Percentiles rank a stretch among this genome's conserved stretches.
phyloP scores from a whole-genome alignment of 345 rosid genomes.

The Rhizophora apiculata region DNA sequence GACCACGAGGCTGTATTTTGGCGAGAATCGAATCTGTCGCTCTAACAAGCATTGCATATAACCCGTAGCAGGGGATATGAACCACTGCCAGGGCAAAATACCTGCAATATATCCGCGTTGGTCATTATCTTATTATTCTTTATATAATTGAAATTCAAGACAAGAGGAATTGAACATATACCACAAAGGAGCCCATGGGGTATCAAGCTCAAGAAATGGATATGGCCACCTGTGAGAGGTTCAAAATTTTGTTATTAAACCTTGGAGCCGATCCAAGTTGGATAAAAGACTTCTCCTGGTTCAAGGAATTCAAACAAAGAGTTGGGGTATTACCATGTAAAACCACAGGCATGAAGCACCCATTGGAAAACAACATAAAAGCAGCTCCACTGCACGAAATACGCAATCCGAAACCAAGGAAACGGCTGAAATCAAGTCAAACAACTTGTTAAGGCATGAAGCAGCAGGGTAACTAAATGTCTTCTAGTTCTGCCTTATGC shows the following conservation, averaged over 20 bases:
- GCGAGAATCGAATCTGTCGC: constrained; percentile 45
- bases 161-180: constrained; percentile 12
- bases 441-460: not conserved
- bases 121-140: not conserved
- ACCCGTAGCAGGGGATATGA: constrained; percentile 77
- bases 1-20: constrained; percentile 45
- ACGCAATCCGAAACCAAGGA: constrained; percentile 82
- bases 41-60: constrained; percentile 46
- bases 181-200: constrained; percentile 77
- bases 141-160: not conserved
- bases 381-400: constrained; percentile 78
- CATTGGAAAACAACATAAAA: constrained; percentile 75
- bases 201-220: constrained; percentile 66
- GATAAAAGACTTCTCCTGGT: too few species aligned
- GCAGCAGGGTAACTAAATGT: not conserved
- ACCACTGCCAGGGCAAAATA: constrained; percentile 50
- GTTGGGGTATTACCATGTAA: constrained; percentile 48
- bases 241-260: constrained; percentile 1
- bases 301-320: too few species aligned
- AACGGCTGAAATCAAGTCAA: constrained; percentile 32
- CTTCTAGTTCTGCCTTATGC: not conserved
- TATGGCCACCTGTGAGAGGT: constrained; percentile 78
- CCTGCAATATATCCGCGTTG: constrained; percentile 36
- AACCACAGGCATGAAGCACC: constrained; percentile 78
- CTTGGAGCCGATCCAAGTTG: not conserved